Percentiles rank a stretch among this genome's conserved stretches.
Evolutionary conservation across 164 flowering plant species (phyloP).

Genomic region (Akebia trifoliata): DNA sequence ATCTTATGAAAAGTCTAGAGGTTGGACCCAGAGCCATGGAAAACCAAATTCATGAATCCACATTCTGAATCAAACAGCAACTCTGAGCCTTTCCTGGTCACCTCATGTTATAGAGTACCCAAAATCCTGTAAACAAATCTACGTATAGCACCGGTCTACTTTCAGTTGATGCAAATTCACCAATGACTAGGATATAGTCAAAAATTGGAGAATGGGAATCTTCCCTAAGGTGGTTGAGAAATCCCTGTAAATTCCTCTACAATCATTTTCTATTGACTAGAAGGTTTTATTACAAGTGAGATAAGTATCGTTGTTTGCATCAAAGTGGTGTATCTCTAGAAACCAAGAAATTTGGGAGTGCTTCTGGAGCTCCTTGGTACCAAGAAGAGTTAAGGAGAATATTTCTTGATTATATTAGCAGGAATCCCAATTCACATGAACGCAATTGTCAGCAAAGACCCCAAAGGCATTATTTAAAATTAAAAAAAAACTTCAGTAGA

Average conservation of each 20-base stretch:
- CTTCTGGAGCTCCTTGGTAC: neutral
- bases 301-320: neutral
- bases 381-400: neutral
- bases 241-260: neutral
- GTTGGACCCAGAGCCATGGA: neutral
- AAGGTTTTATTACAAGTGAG: neutral
- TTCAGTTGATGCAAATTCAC: neutral
- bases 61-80: neutral
- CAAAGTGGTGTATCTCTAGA: neutral
- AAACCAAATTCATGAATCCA: neutral
- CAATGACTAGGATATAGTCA: neutral
- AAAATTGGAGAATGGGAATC: neutral
- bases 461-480: too few relatives aligned
- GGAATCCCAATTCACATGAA: neutral
- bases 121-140: neutral
- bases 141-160: neutral
- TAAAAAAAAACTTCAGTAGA: neutral
- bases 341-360: neutral
- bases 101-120: neutral
- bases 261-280: neutral
- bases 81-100: too few relatives aligned
- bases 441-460: neutral
- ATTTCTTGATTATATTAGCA: neutral
- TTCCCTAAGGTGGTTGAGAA: neutral
- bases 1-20: neutral